Conservation (phyloP, 768 basidiomycete genomes). For the Piloderma croceum region DNA sequence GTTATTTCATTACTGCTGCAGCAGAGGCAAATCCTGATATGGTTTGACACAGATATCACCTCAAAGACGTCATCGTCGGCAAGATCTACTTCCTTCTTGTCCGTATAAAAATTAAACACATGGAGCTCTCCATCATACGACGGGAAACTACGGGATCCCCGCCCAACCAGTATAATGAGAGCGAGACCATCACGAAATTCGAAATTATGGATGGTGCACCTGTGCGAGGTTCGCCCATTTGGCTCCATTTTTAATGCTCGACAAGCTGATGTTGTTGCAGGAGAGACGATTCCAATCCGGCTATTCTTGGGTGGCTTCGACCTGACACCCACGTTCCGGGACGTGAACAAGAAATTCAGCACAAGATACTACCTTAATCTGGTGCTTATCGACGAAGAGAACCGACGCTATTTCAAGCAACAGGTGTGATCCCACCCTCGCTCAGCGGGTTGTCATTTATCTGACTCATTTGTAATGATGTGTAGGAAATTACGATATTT, state of each 20-base stretch:
- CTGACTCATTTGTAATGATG: background rate
- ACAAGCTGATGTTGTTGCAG: conserved; percentile 32
- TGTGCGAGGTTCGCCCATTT: conserved; percentile 63
- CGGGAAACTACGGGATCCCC: conserved; percentile 95
- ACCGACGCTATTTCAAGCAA: conserved; percentile 95
- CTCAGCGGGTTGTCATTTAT: too few species aligned
- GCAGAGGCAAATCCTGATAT: conserved; percentile 1
- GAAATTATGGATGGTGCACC: conserved; percentile 99
- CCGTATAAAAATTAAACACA: conserved; percentile 99
- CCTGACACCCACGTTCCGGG: conserved; percentile 95
- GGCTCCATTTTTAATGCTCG: background rate
- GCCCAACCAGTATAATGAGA: conserved; percentile 99
- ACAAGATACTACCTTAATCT: conserved; percentile 96
- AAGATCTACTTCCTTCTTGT: conserved; percentile 99
- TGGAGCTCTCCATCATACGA: conserved; percentile 97
- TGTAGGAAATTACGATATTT: conserved; percentile 81
- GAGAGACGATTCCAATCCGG: conserved; percentile 97
- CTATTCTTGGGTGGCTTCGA: conserved; percentile 98
- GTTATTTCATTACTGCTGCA: conserved; percentile 1
- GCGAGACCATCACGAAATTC: conserved; percentile 98
- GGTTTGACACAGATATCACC: conserved; percentile 70
- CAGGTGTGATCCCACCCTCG: conserved; percentile 40
- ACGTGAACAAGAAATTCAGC: conserved; percentile 99
- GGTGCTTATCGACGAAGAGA: conserved; percentile 97
- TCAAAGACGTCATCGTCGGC: conserved; percentile 98